Conservation (phyloP, 352 stramenopile genomes). For the Lagenidium sp. region DNA sequence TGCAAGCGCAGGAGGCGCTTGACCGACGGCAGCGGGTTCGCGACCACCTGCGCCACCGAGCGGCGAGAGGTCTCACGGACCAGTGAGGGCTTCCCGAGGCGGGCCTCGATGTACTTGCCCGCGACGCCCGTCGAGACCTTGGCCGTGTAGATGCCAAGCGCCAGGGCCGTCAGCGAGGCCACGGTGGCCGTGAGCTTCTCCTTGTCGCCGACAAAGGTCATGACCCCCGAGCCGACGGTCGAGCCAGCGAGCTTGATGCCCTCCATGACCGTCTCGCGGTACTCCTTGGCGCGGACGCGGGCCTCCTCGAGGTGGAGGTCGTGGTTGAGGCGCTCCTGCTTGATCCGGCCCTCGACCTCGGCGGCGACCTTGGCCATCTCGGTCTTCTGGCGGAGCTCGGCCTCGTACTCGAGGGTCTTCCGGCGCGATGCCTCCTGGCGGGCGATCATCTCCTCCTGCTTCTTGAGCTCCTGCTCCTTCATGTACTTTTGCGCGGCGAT, state of each 20-base stretch:
- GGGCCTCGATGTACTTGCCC: conserved; percentile 90
- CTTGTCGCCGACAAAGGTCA: conserved; percentile 20
- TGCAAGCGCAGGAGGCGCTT: conserved; percentile 87
- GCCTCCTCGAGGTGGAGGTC: conserved; percentile 97
- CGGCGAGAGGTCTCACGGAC: conserved; percentile 94
- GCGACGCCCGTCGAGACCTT: conserved; percentile 87
- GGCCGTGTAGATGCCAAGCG: conserved; percentile 93
- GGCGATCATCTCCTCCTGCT: conserved; percentile 97
- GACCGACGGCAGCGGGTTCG: conserved; percentile 70
- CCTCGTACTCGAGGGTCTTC: conserved; percentile 97
- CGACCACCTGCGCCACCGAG: conserved; percentile 71
- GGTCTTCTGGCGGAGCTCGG: conserved; percentile 90
- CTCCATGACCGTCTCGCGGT: conserved; percentile 84
- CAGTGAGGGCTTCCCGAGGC: conserved; percentile 96
- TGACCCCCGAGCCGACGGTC: conserved; percentile 91
- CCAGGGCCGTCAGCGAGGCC: conserved; percentile 88
- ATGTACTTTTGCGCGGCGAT: conserved; percentile 93
- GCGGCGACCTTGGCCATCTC: conserved; percentile 95
- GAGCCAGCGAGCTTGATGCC: conserved; percentile 92
- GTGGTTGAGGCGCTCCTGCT: conserved; percentile 97
- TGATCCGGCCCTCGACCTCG: conserved; percentile 90
- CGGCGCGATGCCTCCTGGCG: conserved; percentile 94
- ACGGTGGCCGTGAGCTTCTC: conserved; percentile 87
- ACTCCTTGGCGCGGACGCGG: conserved; percentile 86
- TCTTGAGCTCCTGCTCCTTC: conserved; percentile 96